A percentile compares a stretch with the other conserved stretches of the same genome.
Conservation (phyloP, 306 rosid genomes). For the Vigna reflexopilosa region DNA sequence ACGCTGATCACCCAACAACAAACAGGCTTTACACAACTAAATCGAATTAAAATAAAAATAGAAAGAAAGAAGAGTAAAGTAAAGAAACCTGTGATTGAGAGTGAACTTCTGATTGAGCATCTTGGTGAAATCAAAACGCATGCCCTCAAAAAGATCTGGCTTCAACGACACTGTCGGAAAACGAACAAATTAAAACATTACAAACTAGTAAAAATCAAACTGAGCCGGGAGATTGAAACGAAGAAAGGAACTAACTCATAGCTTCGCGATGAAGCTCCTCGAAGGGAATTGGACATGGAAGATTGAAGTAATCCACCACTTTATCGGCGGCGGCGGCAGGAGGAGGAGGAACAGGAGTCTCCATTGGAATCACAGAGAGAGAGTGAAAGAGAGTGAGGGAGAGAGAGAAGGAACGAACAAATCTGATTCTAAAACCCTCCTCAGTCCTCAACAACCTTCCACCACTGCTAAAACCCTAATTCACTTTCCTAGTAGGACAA, state of each 20-base stretch:
- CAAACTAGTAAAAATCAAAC: no score
- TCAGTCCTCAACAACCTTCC: conserved; percentile 2
- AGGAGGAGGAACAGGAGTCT: conserved; percentile 30
- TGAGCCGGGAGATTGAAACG: not conserved
- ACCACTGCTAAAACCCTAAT: conserved; percentile 50
- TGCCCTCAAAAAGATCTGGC: conserved; percentile 94
- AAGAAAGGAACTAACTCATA: conserved; percentile 61
- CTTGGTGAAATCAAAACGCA: conserved; percentile 95
- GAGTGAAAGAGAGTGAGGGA: not conserved
- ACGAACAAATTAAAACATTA: conserved; percentile 17
- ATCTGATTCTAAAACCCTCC: conserved; percentile 40
- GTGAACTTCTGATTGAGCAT: conserved; percentile 90
- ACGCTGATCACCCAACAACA: conserved; percentile 55
- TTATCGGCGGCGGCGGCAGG: conserved; percentile 46
- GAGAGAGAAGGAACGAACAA: not conserved
- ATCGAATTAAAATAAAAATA: not conserved
- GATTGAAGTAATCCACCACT: conserved; percentile 77
- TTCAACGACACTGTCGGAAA: conserved; percentile 82
- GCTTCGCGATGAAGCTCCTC: conserved; percentile 99
- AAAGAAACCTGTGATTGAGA: conserved; percentile 87
- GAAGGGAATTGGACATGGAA: conserved; percentile 90
- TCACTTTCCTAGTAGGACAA: not conserved
- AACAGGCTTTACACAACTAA: not conserved
- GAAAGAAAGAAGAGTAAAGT: not conserved
- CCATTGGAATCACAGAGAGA: conserved; percentile 46